Evolutionary conservation across 2,329 filamentous ascomycete genomes (phyloP).

Genomic region (Didymella glomerata): DNA sequence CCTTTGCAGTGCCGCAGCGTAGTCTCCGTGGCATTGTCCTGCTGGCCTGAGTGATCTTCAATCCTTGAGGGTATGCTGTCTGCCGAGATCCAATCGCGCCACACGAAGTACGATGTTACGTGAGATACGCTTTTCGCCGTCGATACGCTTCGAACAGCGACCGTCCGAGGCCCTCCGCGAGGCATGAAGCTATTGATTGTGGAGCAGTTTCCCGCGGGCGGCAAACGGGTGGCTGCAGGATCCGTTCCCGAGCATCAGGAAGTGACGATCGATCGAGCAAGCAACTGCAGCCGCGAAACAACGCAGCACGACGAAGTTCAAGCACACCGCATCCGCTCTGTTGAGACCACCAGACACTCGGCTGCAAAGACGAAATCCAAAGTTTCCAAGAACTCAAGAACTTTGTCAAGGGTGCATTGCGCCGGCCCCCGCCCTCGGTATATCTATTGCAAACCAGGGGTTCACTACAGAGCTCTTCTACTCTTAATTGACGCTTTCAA

Average conservation of each 20-base stretch:
- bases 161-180: slow-evolving; percentile 3
- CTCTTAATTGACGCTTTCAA: neutral
- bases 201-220: slow-evolving; percentile 1
- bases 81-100: neutral
- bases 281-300: neutral
- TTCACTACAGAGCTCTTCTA: neutral
- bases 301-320: neutral
- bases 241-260: slow-evolving; percentile 7
- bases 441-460: neutral
- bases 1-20: slow-evolving; percentile 3
- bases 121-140: neutral
- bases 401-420: neutral
- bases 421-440: neutral
- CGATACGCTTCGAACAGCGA: slow-evolving; percentile 1
- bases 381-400: neutral
- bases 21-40: neutral
- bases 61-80: neutral
- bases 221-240: slow-evolving; percentile 12
- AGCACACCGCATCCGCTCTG: neutral
- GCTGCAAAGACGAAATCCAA: neutral
- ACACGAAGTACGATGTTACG: neutral
- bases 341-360: neutral
- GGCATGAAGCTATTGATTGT: slow-evolving; percentile 5
- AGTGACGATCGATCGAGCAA: neutral
- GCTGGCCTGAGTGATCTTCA: neutral